A percentile compares a stretch with the other conserved stretches of the same genome.
Conservation (phyloP, 352 stramenopile genomes). For the Pythium brassicae region DNA sequence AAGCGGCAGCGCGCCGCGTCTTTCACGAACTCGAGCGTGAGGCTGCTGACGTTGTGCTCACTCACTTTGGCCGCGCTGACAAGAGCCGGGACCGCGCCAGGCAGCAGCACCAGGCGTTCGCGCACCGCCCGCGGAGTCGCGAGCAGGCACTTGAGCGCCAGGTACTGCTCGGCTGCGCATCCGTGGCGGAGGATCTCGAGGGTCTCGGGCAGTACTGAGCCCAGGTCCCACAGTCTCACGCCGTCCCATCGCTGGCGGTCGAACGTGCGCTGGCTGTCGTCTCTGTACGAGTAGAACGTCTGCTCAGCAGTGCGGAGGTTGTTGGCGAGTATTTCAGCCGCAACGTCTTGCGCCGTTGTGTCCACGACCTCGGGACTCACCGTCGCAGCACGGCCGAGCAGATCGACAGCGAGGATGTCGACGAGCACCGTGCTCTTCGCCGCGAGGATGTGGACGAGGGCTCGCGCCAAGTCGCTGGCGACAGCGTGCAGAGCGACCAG, state of each 20-base stretch:
- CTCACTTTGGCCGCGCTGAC: too few relatives aligned
- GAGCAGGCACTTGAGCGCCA: not conserved
- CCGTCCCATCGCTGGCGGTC: not conserved
- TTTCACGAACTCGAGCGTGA: not conserved
- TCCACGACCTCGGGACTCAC: not conserved
- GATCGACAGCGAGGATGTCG: not conserved
- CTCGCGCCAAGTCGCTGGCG: not conserved
- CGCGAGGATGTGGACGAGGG: not conserved
- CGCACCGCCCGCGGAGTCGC: not conserved
- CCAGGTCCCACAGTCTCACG: not conserved
- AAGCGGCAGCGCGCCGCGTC: not conserved
- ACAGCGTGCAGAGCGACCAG: not conserved
- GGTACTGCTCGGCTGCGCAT: not conserved
- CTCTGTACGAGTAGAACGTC: not conserved
- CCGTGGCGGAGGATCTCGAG: not conserved
- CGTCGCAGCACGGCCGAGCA: not conserved
- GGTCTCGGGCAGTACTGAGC: not conserved
- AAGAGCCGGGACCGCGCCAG: not conserved
- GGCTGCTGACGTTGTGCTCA: not conserved
- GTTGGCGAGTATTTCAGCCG: not conserved
- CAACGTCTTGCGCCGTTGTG: not conserved
- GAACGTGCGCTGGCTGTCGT: not conserved
- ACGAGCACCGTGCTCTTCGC: not conserved
- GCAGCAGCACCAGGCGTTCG: not conserved
- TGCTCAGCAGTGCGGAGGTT: not conserved